Base-by-base conservation (phyloP, 2,329 filamentous ascomycete species). In the Chaetomium olivaceum region DNA sequence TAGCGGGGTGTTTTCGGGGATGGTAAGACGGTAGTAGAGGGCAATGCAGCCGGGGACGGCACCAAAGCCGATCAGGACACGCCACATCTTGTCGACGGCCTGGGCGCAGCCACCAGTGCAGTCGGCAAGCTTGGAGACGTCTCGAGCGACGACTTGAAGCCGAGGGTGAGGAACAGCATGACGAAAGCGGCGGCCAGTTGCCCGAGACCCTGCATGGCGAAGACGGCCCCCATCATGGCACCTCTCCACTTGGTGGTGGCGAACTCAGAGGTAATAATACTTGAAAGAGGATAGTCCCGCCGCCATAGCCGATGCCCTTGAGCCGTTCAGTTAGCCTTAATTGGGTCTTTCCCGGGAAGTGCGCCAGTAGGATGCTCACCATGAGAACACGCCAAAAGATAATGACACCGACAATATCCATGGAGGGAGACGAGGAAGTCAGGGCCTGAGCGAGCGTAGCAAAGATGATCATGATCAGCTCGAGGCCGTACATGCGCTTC, bases 21-120 rank as follows among this genome's bases (percentile, higher is more conserved):
- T 94, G 61, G 91, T 95, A 4, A 95, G 71, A 56, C 79, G 78
- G 79, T 89, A 95, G 81, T 95, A 95, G 21, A 96, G 85, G 23
- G 92, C 91, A 68, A 93, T 87, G 75, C 88, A 91, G 52, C 89
- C 91, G 2, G 91, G 91, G 9, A 95, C 86, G 54, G 90, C 91
- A 70, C 91, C 91, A 73, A 93, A 91, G 14, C 91, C 91, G 73
- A 95, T 91, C 58, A 95, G 83, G 16, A 88, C 83, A 71, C 91
- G 86, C 91, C 91, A 95, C 89, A 93, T 93, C 83, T 92, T 93
- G 80, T 95, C 91, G 6, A 93, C 90, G 7, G 89, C 88, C n/a
- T 87, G 72, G 58, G 81, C 80, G 74, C 90, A 92, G 64, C 82
- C 84, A 29, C 85, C 88, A 27, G 81, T 81, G 72, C 92, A 95